phyloP scores from a whole-genome alignment of 345 rosid species.

The Clausena lansium region DNA sequence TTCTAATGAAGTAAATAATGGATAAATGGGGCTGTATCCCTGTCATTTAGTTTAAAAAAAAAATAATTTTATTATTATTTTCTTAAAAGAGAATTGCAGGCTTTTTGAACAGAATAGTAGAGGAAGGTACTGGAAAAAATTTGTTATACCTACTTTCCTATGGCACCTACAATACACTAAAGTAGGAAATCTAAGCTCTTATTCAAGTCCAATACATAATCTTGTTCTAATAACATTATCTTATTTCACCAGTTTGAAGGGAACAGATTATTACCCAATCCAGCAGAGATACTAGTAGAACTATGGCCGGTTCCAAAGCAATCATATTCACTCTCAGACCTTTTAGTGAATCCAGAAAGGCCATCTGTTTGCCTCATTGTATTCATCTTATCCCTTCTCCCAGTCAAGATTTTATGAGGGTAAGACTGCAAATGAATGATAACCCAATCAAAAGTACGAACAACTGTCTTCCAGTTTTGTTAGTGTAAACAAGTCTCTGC shows the following conservation, averaged over 20 bases:
- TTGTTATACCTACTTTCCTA: background rate
- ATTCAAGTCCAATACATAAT: background rate
- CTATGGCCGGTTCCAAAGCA: slow-evolving; percentile 95
- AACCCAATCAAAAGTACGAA: background rate
- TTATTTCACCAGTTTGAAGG: background rate
- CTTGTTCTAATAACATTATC: background rate
- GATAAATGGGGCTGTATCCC: background rate
- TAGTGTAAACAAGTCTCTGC: background rate
- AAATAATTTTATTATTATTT: too few species aligned
- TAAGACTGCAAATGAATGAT: slow-evolving; percentile 53
- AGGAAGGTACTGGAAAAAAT: background rate
- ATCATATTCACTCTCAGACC: slow-evolving; percentile 91
- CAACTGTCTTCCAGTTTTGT: background rate
- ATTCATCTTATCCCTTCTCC: slow-evolving; percentile 90
- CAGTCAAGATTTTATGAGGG: slow-evolving; percentile 94
- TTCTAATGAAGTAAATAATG: background rate
- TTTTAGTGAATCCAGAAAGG: slow-evolving; percentile 81
- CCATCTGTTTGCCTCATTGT: slow-evolving; percentile 91
- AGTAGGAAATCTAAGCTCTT: background rate
- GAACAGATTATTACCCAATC: slow-evolving; percentile 58
- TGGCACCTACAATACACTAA: background rate
- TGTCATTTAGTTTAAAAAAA: background rate
- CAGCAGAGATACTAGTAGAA: slow-evolving; percentile 92
- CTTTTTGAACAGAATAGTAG: slow-evolving; percentile 1
- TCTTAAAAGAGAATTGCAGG: background rate